These are phyloP conservation scores for Astrothelium macrocarpum DNA, from an alignment of 495 filamentous ascomycete genomes.

Conservation along the genomic window DNA sequence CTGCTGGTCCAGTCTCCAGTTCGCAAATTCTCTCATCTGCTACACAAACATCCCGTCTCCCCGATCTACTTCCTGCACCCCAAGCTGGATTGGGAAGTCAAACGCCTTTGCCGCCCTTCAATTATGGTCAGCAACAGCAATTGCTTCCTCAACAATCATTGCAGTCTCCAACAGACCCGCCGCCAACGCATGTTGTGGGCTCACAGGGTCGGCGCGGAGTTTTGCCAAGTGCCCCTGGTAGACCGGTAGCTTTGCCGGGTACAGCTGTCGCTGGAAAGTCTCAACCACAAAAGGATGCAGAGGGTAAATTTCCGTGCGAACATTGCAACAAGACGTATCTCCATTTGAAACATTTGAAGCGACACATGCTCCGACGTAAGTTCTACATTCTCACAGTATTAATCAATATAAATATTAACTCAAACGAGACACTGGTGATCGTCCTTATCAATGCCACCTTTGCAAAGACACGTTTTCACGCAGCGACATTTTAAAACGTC, in stretches of 20 bases:
- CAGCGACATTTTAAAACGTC: slow-evolving; percentile 95
- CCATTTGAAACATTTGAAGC: slow-evolving; percentile 94
- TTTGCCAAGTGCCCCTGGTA: slow-evolving; percentile 77
- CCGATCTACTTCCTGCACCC: neutral
- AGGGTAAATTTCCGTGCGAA: slow-evolving; percentile 94
- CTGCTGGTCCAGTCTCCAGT: neutral
- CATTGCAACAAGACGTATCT: slow-evolving; percentile 97
- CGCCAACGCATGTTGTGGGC: slow-evolving; percentile 82
- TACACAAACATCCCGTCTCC: neutral
- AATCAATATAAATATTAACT: slow-evolving; percentile 18
- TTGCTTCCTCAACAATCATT: slow-evolving; percentile 11
- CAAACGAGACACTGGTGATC: slow-evolving; percentile 82
- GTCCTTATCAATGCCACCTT: slow-evolving; percentile 91
- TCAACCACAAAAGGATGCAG: slow-evolving; percentile 79
- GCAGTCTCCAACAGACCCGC: slow-evolving; percentile 9
- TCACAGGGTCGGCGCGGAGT: slow-evolving; percentile 85
- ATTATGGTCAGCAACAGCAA: slow-evolving; percentile 11
- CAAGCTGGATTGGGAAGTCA: neutral
- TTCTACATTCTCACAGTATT: slow-evolving; percentile 25
- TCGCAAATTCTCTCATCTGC: neutral
- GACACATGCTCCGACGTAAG: slow-evolving; percentile 91
- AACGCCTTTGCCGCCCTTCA: slow-evolving; percentile 7
- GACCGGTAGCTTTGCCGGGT: slow-evolving; percentile 56
- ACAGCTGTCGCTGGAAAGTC: slow-evolving; percentile 48
- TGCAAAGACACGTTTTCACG: slow-evolving; percentile 98